A percentile compares a stretch with the other conserved stretches of the same genome.
These are phyloP conservation scores for Scorias spongiosa DNA, from an alignment of 2,329 filamentous ascomycete species.

Conservation along the genomic window DNA sequence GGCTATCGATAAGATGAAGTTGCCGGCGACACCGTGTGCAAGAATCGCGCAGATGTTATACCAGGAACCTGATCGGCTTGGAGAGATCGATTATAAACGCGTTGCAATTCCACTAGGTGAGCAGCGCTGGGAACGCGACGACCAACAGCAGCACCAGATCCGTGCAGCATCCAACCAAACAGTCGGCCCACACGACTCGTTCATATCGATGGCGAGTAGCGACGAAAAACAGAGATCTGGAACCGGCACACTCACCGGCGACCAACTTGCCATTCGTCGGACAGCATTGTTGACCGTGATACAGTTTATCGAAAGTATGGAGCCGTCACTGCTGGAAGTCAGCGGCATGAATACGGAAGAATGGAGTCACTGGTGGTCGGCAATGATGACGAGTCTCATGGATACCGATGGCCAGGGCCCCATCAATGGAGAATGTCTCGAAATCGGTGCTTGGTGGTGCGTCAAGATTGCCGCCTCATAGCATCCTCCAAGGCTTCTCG, in stretches of 20 bases:
- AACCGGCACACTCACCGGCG: constrained; percentile 14
- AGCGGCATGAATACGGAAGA: constrained; percentile 82
- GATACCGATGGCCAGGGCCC: constrained; percentile 52
- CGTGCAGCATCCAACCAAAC: constrained; percentile 6
- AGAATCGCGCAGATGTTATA: constrained; percentile 60
- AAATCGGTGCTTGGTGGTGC: constrained; percentile 51
- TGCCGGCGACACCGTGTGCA: constrained; percentile 65
- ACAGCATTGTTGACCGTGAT: constrained; percentile 72
- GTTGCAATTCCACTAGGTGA: constrained; percentile 79
- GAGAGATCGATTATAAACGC: constrained; percentile 55
- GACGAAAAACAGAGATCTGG: constrained; percentile 10
- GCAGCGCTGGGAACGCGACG: constrained; percentile 73
- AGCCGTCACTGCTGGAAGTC: constrained; percentile 65
- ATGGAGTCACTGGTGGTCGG: constrained; percentile 79
- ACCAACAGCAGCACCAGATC: constrained; percentile 15
- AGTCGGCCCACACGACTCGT: constrained; percentile 4
- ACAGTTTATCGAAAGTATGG: constrained; percentile 71
- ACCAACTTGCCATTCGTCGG: constrained; percentile 58
- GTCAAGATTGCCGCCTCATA: constrained; percentile 26
- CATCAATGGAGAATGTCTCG: constrained; percentile 70
- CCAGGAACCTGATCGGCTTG: constrained; percentile 61
- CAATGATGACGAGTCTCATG: constrained; percentile 73
- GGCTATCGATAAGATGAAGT: constrained; percentile 54
- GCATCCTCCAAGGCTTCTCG: no score
- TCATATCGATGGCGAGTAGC: constrained; percentile 4